phyloP scores from a whole-genome alignment of 164 flowering plant genomes.

The Cinnamomum chago region DNA sequence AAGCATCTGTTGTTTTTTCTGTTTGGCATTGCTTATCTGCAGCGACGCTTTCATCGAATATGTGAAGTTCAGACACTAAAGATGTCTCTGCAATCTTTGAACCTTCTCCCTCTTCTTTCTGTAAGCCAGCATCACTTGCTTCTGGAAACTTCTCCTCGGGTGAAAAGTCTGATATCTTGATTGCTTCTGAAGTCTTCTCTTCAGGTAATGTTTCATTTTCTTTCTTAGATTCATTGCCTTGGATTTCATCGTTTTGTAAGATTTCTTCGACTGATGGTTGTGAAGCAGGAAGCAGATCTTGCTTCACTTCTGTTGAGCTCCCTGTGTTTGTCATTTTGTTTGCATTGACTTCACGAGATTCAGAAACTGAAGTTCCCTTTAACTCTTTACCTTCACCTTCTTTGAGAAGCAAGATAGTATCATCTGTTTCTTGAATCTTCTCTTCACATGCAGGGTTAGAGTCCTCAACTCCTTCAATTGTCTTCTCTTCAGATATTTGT shows the following conservation, averaged over 20 bases:
- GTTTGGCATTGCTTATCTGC: not conserved
- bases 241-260: not conserved
- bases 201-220: not conserved
- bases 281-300: not conserved
- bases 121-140: not conserved
- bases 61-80: not conserved
- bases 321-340: not conserved
- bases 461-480: not conserved
- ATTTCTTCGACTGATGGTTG: not conserved
- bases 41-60: not conserved
- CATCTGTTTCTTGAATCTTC: constrained; percentile 12
- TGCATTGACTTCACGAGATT: not conserved
- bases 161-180: not conserved
- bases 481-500: not conserved
- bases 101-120: not conserved
- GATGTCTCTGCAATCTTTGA: not conserved
- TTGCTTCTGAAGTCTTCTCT: not conserved
- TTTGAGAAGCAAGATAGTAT: not conserved
- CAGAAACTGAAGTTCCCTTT: constrained; percentile 9
- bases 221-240: not conserved
- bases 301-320: not conserved
- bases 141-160: not conserved
- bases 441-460: constrained; percentile 12
- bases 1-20: not conserved
- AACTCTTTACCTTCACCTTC: constrained; percentile 11